These are phyloP conservation scores for Schrenkiella parvula DNA, from an alignment of 345 rosid genomes.

Conservation along the genomic window DNA sequence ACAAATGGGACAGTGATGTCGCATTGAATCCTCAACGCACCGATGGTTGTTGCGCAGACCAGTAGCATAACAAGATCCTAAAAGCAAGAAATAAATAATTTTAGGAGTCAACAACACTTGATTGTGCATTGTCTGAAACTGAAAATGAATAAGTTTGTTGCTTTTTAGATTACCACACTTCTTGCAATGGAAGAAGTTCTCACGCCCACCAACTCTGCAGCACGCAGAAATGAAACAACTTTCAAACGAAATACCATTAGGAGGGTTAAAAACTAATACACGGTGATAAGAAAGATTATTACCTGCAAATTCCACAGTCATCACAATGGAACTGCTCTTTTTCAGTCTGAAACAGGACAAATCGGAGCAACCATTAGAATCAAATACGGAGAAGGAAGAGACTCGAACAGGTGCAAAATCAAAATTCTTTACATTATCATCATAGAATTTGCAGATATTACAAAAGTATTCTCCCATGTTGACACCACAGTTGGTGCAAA, in stretches of 20 bases:
- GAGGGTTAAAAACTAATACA: not conserved
- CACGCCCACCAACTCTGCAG: slow-evolving; percentile 82
- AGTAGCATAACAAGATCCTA: slow-evolving; percentile 80
- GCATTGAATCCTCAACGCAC: slow-evolving; percentile 95
- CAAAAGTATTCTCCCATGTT: slow-evolving; percentile 97
- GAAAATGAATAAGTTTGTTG: not conserved
- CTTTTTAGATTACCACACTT: slow-evolving; percentile 63
- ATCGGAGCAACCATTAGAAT: not conserved
- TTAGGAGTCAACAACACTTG: not conserved
- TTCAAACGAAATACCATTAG: not conserved
- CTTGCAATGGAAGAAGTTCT: slow-evolving; percentile 84
- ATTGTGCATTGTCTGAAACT: not conserved
- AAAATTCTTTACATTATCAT: slow-evolving; percentile 63
- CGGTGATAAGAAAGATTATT: not conserved
- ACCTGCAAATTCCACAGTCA: slow-evolving; percentile 99
- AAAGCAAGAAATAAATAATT: not conserved
- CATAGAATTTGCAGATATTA: slow-evolving; percentile 83
- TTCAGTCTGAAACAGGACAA: slow-evolving; percentile 42
- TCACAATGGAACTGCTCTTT: slow-evolving; percentile 89
- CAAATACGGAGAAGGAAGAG: not conserved
- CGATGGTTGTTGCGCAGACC: slow-evolving; percentile 66
- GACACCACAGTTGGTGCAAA: slow-evolving; percentile 96
- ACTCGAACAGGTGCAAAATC: not conserved
- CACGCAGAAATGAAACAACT: not conserved
- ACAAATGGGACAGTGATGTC: slow-evolving; percentile 96